Evolutionary conservation across 2,329 filamentous ascomycete genomes (phyloP).

Genomic region (Aspergillus ruber): DNA sequence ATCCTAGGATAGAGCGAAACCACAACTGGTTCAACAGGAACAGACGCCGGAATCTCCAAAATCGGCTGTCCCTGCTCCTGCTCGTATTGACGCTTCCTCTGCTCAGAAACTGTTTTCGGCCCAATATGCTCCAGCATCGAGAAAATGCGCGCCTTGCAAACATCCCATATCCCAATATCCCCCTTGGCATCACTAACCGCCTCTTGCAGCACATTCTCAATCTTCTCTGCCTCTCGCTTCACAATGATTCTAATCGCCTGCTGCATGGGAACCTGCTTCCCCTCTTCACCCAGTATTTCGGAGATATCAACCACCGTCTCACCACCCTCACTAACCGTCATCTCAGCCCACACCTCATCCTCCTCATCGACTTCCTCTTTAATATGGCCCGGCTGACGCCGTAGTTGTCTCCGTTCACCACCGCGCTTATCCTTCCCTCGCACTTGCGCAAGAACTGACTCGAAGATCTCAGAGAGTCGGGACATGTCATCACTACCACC

Average conservation of each 20-base stretch:
- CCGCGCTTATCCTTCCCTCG: background rate
- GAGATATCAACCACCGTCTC: background rate
- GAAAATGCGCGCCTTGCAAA: slow-evolving; percentile 37
- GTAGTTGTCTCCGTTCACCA: background rate
- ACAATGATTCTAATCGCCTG: slow-evolving; percentile 22
- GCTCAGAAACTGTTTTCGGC: background rate
- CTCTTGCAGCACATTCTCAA: slow-evolving; percentile 23
- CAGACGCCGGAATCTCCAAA: slow-evolving; percentile 25
- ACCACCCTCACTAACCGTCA: background rate
- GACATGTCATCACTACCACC: slow-evolving; percentile 17
- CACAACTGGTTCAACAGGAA: slow-evolving; percentile 28
- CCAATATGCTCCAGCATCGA: slow-evolving; percentile 26
- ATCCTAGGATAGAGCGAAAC: slow-evolving; percentile 36
- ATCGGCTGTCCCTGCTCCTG: slow-evolving; percentile 2
- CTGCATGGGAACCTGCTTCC: slow-evolving; percentile 11
- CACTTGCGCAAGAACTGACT: slow-evolving; percentile 16
- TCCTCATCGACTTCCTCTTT: background rate
- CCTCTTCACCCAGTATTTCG: slow-evolving; percentile 5
- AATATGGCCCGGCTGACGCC: background rate
- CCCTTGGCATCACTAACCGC: slow-evolving; percentile 22
- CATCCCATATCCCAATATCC: slow-evolving; percentile 33
- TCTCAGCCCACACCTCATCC: background rate
- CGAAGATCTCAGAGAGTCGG: slow-evolving; percentile 21
- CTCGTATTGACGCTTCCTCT: slow-evolving; percentile 1
- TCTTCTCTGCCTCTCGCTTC: slow-evolving; percentile 24